phyloP scores from a whole-genome alignment of 306 rosid species.

The Oemleria cerasiformis region DNA sequence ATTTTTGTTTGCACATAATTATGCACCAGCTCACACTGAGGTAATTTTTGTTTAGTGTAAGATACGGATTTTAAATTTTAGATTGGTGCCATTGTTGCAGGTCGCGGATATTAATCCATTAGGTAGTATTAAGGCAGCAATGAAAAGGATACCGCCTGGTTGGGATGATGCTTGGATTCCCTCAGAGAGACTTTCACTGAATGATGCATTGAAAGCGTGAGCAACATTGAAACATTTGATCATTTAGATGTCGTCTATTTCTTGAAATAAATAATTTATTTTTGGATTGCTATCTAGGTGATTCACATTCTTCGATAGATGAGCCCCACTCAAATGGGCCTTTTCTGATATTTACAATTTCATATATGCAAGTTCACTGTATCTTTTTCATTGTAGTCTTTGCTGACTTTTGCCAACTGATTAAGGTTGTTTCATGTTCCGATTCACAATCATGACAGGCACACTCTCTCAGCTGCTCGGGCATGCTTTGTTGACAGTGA shows the following conservation, averaged over 20 bases:
- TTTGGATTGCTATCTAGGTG: not conserved
- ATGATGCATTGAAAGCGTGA: constrained; percentile 75
- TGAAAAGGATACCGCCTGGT: constrained; percentile 56
- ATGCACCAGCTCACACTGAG: not conserved
- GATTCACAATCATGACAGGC: constrained; percentile 38
- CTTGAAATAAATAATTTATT: not conserved
- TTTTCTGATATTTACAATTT: too few species aligned
- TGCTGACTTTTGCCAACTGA: not conserved
- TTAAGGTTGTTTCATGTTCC: not conserved
- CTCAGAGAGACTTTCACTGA: constrained; percentile 56
- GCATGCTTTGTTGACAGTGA: constrained; percentile 77
- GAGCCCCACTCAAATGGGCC: not conserved
- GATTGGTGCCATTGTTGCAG: constrained; percentile 36
- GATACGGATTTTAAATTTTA: not conserved
- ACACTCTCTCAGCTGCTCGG: constrained; percentile 74
- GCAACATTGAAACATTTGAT: constrained; percentile 8
- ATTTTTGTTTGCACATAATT: not conserved
- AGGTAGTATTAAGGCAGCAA: constrained; percentile 60
- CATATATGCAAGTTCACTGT: too few species aligned
- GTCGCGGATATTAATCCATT: constrained; percentile 68
- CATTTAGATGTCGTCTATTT: not conserved
- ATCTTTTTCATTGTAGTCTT: too few species aligned
- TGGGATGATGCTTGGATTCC: constrained; percentile 76
- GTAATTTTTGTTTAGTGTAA: not conserved
- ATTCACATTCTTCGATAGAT: not conserved